Evolutionary conservation across 2,329 filamentous ascomycete genomes (phyloP).

Genomic region (Chrysoporthe puriensis): DNA sequence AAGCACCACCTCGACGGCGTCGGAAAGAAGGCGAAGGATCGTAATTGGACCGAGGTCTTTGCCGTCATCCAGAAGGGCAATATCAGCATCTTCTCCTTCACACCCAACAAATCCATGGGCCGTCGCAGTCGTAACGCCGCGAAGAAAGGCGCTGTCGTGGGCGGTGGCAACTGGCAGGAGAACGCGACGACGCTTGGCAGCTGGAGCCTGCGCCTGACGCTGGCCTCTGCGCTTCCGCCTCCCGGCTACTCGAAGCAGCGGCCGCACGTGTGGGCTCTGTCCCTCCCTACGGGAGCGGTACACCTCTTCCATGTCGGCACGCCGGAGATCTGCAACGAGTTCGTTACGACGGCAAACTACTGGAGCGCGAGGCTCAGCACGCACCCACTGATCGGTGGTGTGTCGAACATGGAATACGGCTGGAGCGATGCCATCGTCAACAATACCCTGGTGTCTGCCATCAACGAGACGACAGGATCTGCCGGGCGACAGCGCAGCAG

Average conservation of each 20-base stretch:
- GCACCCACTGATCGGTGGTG: conserved; percentile 86
- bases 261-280: conserved; percentile 92
- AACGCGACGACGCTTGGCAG: conserved; percentile 89
- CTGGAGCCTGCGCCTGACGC: conserved; percentile 87
- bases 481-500: conserved; percentile 48
- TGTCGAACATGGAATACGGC: conserved; percentile 97
- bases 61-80: conserved; percentile 95
- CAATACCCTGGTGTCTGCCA: conserved; percentile 55
- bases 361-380: conserved; percentile 96
- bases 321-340: conserved; percentile 90
- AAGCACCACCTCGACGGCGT: conserved; percentile 93
- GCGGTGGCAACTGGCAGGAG: conserved; percentile 97
- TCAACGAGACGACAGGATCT: conserved; percentile 49
- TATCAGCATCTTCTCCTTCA: conserved; percentile 93
- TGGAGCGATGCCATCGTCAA: conserved; percentile 87
- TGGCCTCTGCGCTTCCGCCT: conserved; percentile 85
- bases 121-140: conserved; percentile 55
- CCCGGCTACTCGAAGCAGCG: conserved; percentile 91
- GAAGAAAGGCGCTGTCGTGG: conserved; percentile 69
- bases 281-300: conserved; percentile 87
- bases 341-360: conserved; percentile 93
- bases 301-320: conserved; percentile 99
- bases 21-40: conserved; percentile 90
- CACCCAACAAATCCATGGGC: conserved; percentile 71
- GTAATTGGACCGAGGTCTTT: conserved; percentile 94